Base-by-base conservation (phyloP, 2,329 filamentous ascomycete species). In the Alternaria rosae region DNA sequence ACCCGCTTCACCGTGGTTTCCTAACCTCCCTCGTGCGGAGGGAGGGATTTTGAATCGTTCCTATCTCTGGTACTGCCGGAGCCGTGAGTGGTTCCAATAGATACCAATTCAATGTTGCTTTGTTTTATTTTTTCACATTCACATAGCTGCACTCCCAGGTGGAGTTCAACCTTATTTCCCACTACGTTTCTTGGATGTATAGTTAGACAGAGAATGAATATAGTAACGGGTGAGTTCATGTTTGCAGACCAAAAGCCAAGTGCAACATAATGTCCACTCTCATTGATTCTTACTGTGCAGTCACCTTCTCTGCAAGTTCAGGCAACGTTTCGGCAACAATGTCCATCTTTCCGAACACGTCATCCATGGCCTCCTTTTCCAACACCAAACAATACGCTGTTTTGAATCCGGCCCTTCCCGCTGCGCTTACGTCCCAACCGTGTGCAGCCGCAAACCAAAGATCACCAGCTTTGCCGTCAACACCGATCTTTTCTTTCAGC, bases 401-500 rank as follows among this genome's bases (percentile, higher is more conserved):
- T 54, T 81, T 82, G 70, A 87, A 73, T 65, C 85, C 85, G n/a
- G 80, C 80, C 57, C 78, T 80, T 50, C 79, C 80, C 9, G 86
- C 86, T 4, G 85, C 84, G 17, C 81, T 80, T 1, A 86, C 85
- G 77, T 88, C 86, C 86, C 86, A 88, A 80, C 85, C 84, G 74
- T 88, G 86, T 21, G 85, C 86, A 1, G 86, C 86, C 1, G 85
- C 86, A 70, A 87, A 88, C 85, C 85, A 88, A 47, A 80, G 81
- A 62, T 74, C 62, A 44, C 83, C 70, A 3, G 66, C 76, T 20
- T 35, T 20, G 0, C 77, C 74, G 12, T n/a, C 47, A 0, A 68
- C 66, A 0, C 67, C 79, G 57, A 87, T 81, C 51, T 70, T 74
- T n/a, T 79, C 78, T 32, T 84, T 72, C 6, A 85, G 70, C 1